Conservation (phyloP, 495 filamentous ascomycete species). For the Chaetomidium leptoderma region DNA sequence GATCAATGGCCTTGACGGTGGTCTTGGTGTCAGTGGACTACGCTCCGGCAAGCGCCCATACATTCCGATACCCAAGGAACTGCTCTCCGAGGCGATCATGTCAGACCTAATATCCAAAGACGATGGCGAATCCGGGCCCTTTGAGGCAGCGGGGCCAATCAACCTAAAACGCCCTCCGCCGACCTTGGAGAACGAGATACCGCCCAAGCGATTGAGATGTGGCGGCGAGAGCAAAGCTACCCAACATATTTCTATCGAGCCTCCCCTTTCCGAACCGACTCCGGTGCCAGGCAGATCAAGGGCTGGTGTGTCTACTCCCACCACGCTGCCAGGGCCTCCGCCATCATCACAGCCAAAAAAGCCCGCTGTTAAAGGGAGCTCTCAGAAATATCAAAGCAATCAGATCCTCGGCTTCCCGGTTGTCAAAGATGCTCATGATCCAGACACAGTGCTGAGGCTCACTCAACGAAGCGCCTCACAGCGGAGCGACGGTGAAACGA, state of each 20-base stretch:
- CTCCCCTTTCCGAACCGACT: neutral
- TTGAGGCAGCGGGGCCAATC: neutral
- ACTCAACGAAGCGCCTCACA: slow-evolving; percentile 60
- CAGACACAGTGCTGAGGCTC: slow-evolving; percentile 58
- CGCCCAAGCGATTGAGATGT: slow-evolving; percentile 12
- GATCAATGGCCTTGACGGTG: slow-evolving; percentile 18
- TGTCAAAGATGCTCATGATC: slow-evolving; percentile 72
- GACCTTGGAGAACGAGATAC: neutral
- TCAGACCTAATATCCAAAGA: slow-evolving; percentile 12
- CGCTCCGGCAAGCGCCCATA: slow-evolving; percentile 19
- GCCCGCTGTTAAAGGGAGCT: slow-evolving; percentile 16
- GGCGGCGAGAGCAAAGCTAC: neutral
- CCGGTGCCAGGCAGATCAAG: neutral
- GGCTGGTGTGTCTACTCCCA: neutral
- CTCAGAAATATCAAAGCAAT: slow-evolving; percentile 24
- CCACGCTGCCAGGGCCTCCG: neutral
- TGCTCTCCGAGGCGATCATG: slow-evolving; percentile 9
- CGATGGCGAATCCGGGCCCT: neutral
- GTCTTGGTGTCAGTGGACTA: slow-evolving; percentile 26
- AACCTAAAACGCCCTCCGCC: slow-evolving; percentile 12
- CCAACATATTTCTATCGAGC: neutral
- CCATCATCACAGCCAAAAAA: slow-evolving; percentile 25
- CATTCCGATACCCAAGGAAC: slow-evolving; percentile 14
- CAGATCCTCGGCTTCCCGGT: slow-evolving; percentile 63
- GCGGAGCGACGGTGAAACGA: slow-evolving; percentile 31